phyloP scores from a whole-genome alignment of 768 basidiomycete species.

The Podaxis sp. region DNA sequence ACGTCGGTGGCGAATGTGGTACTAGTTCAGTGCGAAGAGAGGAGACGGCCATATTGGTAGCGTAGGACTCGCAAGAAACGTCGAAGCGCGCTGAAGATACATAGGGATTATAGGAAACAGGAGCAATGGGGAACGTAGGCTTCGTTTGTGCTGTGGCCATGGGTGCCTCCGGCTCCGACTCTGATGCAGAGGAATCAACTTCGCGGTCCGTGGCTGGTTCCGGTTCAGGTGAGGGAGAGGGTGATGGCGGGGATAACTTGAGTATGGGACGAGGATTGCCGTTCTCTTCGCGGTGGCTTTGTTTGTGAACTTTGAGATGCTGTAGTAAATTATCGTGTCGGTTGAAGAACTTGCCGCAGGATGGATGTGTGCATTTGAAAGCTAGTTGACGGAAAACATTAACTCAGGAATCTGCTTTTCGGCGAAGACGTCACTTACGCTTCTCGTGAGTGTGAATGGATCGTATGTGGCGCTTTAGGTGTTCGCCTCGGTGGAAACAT shows the following conservation, averaged over 20 bases:
- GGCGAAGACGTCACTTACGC: slow-evolving; percentile 43
- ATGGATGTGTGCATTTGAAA: slow-evolving; percentile 62
- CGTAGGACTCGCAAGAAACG: slow-evolving; percentile 22
- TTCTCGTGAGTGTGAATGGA: slow-evolving; percentile 76
- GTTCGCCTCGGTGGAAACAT: slow-evolving; percentile 69
- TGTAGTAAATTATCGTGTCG: slow-evolving; percentile 79
- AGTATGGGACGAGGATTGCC: slow-evolving; percentile 13
- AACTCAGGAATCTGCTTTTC: slow-evolving; percentile 9
- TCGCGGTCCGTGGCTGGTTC: slow-evolving; percentile 11
- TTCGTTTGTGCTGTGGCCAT: slow-evolving; percentile 6
- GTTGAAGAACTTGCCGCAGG: slow-evolving; percentile 72
- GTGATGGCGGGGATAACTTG: slow-evolving; percentile 11
- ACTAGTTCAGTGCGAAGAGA: slow-evolving; percentile 39
- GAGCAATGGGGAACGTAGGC: slow-evolving; percentile 13
- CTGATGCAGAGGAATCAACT: slow-evolving; percentile 6
- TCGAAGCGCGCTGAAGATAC: slow-evolving; percentile 11
- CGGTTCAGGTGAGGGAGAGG: slow-evolving; percentile 17
- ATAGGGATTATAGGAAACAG: slow-evolving; percentile 15
- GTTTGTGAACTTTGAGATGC: slow-evolving; percentile 68
- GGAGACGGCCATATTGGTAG: slow-evolving; percentile 40
- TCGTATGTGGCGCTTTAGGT: slow-evolving; percentile 71
- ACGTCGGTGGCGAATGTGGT: slow-evolving; percentile 14
- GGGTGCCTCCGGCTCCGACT: slow-evolving; percentile 10
- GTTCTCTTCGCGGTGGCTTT: slow-evolving; percentile 14
- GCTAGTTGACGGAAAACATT: slow-evolving; percentile 37